Base-by-base conservation (phyloP, 805 yeast species). In the Pichia rugopelliculosa region DNA sequence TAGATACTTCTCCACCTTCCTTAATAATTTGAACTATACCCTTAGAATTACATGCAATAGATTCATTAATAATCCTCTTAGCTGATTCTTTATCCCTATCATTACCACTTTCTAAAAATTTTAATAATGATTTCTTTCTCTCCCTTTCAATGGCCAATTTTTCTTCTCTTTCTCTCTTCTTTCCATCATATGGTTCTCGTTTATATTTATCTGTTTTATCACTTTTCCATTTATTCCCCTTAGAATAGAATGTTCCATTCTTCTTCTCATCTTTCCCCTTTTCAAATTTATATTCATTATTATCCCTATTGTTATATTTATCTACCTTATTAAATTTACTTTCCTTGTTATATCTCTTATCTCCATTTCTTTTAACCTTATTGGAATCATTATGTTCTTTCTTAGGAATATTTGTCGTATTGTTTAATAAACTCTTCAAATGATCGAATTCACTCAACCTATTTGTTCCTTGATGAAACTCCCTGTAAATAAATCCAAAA, bases 11-110 rank as follows among this genome's bases (percentile, higher is more conserved):
- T 25, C 53, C 46, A 1, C 52, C 52, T 17, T 51, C 52, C 22
- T 34, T 42, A 21, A 61, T 55, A 9, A 62, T 37, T 39, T 56
- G 57, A 9, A 60, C 49, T 2, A 40, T 33, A 1, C 64, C 62
- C 12, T 47, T 47, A 1, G 43, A 20, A 37, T 54, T 56, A 6
- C 54, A 53, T 13, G 42, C 47, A 15, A 48, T 38, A 2, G 56
- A 54, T 36, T 56, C 50, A 6, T 47, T 34, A 1, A 60, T 42
- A 7, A 61, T 51, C 11, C 56, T 46, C 36, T 55, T 54, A 3
- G 60, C 51, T 18, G 67, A 62, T n/a, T 56, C 59, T 39, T 50
- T 53, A 42, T 63, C 66, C 26, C 59, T 52, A 13, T 54, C 51
- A 9, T 64, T 57, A 9, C 68, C 68, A 2, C 51, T 56, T 13